Conservation (phyloP, 495 filamentous ascomycete species). For the Penicillium fimorum region DNA sequence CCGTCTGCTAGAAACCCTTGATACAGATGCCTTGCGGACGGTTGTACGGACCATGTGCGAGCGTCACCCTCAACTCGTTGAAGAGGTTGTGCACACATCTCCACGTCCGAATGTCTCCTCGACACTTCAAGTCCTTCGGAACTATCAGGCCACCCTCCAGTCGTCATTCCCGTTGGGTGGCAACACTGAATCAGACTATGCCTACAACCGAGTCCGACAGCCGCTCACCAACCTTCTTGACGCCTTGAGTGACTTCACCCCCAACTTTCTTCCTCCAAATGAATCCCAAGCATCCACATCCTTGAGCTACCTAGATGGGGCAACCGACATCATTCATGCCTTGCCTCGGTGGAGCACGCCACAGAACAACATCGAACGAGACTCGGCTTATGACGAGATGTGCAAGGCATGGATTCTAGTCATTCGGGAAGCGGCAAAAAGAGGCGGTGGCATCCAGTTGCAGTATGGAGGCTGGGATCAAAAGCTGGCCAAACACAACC, state of each 20-base stretch:
- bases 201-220: conserved; percentile 88
- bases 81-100: conserved; percentile 80
- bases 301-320: conserved; percentile 81
- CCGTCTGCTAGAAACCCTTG: conserved; percentile 86
- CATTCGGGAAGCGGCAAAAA: conserved; percentile 86
- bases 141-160: conserved; percentile 74
- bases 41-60: conserved; percentile 87
- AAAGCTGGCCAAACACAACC: conserved; percentile 82
- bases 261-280: conserved; percentile 89
- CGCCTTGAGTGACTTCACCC: conserved; percentile 88
- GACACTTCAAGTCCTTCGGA: conserved; percentile 72
- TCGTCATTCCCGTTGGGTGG: conserved; percentile 86
- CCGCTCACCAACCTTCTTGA: conserved; percentile 78
- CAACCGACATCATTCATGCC: conserved; percentile 83
- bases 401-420: conserved; percentile 90
- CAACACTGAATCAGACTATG: conserved; percentile 81
- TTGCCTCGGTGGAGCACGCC: conserved; percentile 84
- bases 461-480: conserved; percentile 95
- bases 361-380: conserved; percentile 84
- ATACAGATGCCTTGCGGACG: conserved; percentile 73
- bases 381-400: conserved; percentile 94
- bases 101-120: conserved; percentile 80
- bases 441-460: conserved; percentile 84
- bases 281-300: conserved; percentile 78
- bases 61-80: conserved; percentile 70